Evolutionary conservation across 108 stramenopile genomes (phyloP), one percentile per base, ranked within the genome.

Genomic region (Phaeodactylum tricornutum): DNA sequence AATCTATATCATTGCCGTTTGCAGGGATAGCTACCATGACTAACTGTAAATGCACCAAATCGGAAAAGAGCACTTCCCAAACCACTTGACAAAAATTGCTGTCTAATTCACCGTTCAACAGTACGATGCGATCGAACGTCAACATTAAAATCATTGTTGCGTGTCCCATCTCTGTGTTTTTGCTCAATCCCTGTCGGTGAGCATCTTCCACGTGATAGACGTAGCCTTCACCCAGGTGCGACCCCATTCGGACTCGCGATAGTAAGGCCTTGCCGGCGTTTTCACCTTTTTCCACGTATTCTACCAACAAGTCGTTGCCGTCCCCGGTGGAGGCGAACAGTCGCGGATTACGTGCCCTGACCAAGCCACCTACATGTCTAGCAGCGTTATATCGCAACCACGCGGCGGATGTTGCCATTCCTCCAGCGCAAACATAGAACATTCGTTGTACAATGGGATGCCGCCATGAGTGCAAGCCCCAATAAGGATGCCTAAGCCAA

Each of bases 281-380:
- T 50, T 65, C 67, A n/a, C 78, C 78, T n/a, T n/a, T n/a, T 35
- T 79, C 70, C 3, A 66, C 67, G 31, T 79, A 79, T 43, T 79
- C 73, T 2, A 79, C 73, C 1, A 79, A 59, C 0, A 79, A 43
- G 33, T 79, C 78, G 19, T 67, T 66, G 9, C 71, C 67, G 30
- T 75, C 73, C 11, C 14, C 14, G 29, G 71, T 38, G 19, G 61
- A 50, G 3, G 73, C 78, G 53, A 79, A 79, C 12, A 79, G 45
- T 5, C 78, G 70, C 8, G 78, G 78, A 15, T 71, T 68, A 29
- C 78, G 58, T 29, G 64, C 53, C 34, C 78, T 37, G 0, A 62
- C 53, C 42, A 67, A 29, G 14, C 59, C 59, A 24, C 45, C 50
- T 14, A 57, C 15, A 8, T 27, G 31, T 1, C 43, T 48, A 8